Evolutionary conservation across 176 grass and related monocot species (phyloP), one percentile per base, ranked within the genome.

Genomic region (Thalia dealbata): DNA sequence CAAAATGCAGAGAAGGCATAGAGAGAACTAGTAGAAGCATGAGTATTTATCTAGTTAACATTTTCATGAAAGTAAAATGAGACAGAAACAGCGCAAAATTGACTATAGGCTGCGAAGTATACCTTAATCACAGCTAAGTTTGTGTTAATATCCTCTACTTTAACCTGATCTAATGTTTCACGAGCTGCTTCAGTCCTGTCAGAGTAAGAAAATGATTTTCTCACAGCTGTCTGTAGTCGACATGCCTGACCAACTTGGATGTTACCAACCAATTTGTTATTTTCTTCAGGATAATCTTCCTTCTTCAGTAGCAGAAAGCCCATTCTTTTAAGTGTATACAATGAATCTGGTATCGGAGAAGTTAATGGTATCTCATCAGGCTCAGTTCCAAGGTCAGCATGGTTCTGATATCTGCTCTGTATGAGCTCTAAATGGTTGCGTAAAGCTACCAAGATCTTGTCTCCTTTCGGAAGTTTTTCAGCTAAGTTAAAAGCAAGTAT

Each of bases 401-500:
- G 63, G n/a, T 44, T 80, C 56, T 69, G 76, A 43, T 78, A 84
- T 79, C 73, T 86, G 9, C 54, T 72, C 64, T 73, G 45, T 1
- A 90, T 64, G 14, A 78, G 69, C 59, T 91, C 58, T 71, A 93
- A 76, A 50, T 99, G 81, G 28, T 48, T 77, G 7, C 92, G 77
- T 77, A 99, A 56, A 27, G 87, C 95, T 68, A 88, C 85, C 71
- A 99, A 30, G 76, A 99, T 88, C 70, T 91, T 99, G 70, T 99
- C 95, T 21, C 95, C 95, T 72, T 99, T 93, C 11, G 95, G 95
- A 42, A 99, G 76, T 75, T 93, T 91, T 82, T 99, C 95, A 63
- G 90, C 87, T 16, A 99, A 38, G 81, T 93, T 90, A 70, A 99
- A 99, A 16, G 87, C 83, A 56, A 99, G 87, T 76, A 78, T 88